A percentile compares a stretch with the other conserved stretches of the same genome.
Evolutionary conservation across 148 eudicot genomes (phyloP).

Genomic region (Cornus suecica): DNA sequence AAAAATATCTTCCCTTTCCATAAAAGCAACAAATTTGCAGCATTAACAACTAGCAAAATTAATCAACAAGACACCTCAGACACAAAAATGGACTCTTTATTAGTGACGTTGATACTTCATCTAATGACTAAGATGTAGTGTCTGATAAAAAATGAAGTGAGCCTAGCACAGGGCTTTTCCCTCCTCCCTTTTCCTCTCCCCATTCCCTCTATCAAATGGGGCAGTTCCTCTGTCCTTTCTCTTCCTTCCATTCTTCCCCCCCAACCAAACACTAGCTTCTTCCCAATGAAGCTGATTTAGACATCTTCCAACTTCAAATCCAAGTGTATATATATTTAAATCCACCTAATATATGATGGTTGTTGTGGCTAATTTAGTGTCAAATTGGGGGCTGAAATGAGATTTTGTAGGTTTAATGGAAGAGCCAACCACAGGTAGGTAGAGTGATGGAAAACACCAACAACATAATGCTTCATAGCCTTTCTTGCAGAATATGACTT

Average conservation of each 20-base stretch:
- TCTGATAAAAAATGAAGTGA: too few relatives aligned
- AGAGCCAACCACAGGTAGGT: neutral
- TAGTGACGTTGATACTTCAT: too few relatives aligned
- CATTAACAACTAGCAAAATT: too few relatives aligned
- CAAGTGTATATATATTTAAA: neutral
- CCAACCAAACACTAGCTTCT: neutral
- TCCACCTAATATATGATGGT: neutral
- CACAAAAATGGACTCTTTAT: too few relatives aligned
- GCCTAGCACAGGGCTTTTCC: too few relatives aligned
- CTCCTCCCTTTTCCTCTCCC: too few relatives aligned
- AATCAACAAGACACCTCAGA: too few relatives aligned
- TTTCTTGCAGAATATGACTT: neutral
- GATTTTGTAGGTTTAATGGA: neutral
- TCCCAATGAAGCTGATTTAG: neutral
- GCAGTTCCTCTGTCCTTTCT: neutral
- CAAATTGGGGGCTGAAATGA: too few relatives aligned
- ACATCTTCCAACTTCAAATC: neutral
- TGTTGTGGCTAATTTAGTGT: neutral
- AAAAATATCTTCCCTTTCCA: neutral
- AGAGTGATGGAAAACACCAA: slow-evolving; percentile 1
- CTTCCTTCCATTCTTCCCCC: neutral
- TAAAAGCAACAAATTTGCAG: too few relatives aligned
- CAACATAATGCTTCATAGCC: neutral
- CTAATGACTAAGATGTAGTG: too few relatives aligned
- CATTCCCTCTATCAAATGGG: too few relatives aligned